Conservation (phyloP, 2,329 filamentous ascomycete species). For the Penicillium janthinellum region DNA sequence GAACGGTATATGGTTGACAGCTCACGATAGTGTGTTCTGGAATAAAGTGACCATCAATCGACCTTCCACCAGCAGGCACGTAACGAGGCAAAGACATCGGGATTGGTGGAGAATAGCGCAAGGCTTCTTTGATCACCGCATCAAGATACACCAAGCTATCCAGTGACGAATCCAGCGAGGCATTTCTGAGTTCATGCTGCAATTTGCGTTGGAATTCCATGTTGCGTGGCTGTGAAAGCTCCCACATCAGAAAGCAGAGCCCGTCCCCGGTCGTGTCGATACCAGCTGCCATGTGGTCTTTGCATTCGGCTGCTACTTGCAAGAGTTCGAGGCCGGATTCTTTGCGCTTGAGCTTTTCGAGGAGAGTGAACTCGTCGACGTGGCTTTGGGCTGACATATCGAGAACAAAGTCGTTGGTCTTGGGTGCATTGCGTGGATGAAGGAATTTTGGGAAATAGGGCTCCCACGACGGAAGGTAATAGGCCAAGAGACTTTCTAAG, state of each 20-base stretch:
- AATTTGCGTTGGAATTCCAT: slow-evolving; percentile 55
- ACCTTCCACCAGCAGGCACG: slow-evolving; percentile 41
- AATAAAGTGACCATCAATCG: slow-evolving; percentile 41
- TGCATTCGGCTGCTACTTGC: slow-evolving; percentile 67
- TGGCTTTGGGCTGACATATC: slow-evolving; percentile 51
- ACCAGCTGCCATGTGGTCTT: slow-evolving; percentile 71
- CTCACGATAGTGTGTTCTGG: slow-evolving; percentile 42
- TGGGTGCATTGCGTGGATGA: slow-evolving; percentile 59
- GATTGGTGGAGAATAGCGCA: slow-evolving; percentile 59
- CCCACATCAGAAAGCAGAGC: slow-evolving; percentile 71
- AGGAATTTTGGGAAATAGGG: slow-evolving; percentile 51
- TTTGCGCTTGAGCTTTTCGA: slow-evolving; percentile 61
- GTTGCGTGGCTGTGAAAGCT: slow-evolving; percentile 64
- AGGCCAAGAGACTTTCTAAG: slow-evolving; percentile 60
- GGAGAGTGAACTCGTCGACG: slow-evolving; percentile 58
- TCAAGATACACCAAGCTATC: slow-evolving; percentile 59
- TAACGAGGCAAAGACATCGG: slow-evolving; percentile 55
- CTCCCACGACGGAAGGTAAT: slow-evolving; percentile 59
- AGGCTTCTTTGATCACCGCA: slow-evolving; percentile 63
- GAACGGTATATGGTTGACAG: slow-evolving; percentile 43
- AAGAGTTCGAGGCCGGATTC: slow-evolving; percentile 51
- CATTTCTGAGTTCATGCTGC: slow-evolving; percentile 54
- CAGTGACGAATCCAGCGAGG: slow-evolving; percentile 40
- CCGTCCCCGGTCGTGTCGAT: slow-evolving; percentile 73
- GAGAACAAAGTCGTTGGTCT: slow-evolving; percentile 62